These are phyloP conservation scores for Jacaranda mimosifolia DNA, from an alignment of 257 asterid species.

Conservation along the genomic window DNA sequence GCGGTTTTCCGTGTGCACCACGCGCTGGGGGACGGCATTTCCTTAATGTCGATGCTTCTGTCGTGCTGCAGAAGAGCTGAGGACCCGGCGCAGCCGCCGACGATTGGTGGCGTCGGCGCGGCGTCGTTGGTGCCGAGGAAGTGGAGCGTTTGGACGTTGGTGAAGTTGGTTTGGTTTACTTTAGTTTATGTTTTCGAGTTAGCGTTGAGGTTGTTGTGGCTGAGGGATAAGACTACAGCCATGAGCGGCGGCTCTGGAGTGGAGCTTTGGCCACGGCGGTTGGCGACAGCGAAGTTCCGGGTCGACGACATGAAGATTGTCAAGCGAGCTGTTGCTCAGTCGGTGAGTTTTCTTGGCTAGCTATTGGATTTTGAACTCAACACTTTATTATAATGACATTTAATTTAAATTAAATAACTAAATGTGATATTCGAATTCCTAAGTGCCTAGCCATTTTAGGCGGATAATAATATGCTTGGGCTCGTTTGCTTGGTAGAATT, in stretches of 20 bases:
- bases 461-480: too few relatives aligned
- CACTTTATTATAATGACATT: too few relatives aligned
- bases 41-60: slow-evolving; percentile 68
- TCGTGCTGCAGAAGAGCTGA: slow-evolving; percentile 60
- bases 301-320: slow-evolving; percentile 61
- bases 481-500: too few relatives aligned
- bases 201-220: slow-evolving; percentile 46
- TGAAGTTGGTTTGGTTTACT: slow-evolving; percentile 52
- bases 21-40: slow-evolving; percentile 85
- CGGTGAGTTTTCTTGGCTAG: slow-evolving; percentile 45
- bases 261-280: slow-evolving; percentile 64
- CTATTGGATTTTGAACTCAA: not conserved
- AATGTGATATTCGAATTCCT: too few relatives aligned
- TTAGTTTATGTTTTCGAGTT: slow-evolving; percentile 46
- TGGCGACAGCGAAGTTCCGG: slow-evolving; percentile 58
- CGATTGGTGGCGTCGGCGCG: slow-evolving; percentile 36
- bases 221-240: slow-evolving; percentile 51
- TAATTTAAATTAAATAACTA: too few relatives aligned
- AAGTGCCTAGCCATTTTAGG: too few relatives aligned
- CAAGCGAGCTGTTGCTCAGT: slow-evolving; percentile 48
- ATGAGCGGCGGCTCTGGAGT: slow-evolving; percentile 68
- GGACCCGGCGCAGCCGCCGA: slow-evolving; percentile 55
- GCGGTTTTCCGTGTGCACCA: slow-evolving; percentile 73
- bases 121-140: slow-evolving; percentile 26
- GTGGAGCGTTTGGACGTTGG: slow-evolving; percentile 41